These are phyloP conservation scores for Plasmodium coatneyi DNA, from an alignment of 169 alveolate species.

Conservation along the genomic window DNA sequence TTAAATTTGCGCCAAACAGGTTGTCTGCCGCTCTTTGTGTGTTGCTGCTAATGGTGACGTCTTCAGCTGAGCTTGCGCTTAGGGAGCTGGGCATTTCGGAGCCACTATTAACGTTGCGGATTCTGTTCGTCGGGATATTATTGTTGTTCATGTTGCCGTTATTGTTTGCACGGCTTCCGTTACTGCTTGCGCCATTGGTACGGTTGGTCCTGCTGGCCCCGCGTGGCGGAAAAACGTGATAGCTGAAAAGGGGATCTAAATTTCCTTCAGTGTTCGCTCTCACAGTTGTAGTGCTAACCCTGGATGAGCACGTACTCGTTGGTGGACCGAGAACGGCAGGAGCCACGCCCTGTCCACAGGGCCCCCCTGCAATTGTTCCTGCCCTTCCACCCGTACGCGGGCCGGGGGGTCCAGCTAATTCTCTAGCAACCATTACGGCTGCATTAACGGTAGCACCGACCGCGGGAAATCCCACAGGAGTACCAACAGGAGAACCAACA, in stretches of 20 bases:
- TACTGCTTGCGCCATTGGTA: background rate
- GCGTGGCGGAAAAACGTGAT: background rate
- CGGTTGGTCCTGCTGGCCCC: background rate
- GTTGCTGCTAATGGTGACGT: background rate
- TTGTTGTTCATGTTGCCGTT: background rate
- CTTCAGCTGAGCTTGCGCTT: background rate
- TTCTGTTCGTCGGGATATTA: background rate
- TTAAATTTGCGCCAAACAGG: slow-evolving; percentile 8
- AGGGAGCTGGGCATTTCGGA: background rate
- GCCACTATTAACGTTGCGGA: background rate
- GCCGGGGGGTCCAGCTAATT: background rate
- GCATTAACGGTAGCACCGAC: background rate
- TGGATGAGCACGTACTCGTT: background rate
- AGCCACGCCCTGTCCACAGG: background rate
- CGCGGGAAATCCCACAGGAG: background rate
- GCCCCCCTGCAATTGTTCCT: background rate
- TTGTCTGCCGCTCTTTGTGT: background rate
- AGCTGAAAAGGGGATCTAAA: background rate
- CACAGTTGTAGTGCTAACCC: background rate
- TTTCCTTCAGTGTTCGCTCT: background rate
- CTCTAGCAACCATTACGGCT: background rate
- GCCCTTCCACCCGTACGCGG: background rate
- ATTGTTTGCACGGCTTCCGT: no score
- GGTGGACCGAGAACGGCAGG: background rate
- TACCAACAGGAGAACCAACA: background rate